These are phyloP conservation scores for Xylaria sp. DNA, from an alignment of 2,329 filamentous ascomycete genomes.

Conservation along the genomic window DNA sequence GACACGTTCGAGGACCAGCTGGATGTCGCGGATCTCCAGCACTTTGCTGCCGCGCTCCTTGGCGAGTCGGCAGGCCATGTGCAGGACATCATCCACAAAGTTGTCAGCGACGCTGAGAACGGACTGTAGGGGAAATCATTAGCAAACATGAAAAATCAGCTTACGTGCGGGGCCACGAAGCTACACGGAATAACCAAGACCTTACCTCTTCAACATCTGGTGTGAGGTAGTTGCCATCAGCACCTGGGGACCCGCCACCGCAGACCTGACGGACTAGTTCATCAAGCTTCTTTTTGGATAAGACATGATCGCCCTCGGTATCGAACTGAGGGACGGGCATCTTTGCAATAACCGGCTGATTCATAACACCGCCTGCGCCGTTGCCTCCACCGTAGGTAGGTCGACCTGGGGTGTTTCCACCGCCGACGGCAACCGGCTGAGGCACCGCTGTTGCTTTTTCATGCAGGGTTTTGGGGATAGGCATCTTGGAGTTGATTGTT, in stretches of 20 bases:
- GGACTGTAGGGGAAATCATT: conserved; percentile 58
- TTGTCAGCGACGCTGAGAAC: conserved; percentile 89
- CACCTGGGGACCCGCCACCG: conserved; percentile 74
- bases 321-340: conserved; percentile 86
- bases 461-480: conserved; percentile 79
- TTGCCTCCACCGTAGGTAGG: conserved; percentile 85
- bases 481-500: conserved; percentile 67
- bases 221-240: conserved; percentile 77
- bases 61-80: conserved; percentile 85
- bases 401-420: conserved; percentile 67
- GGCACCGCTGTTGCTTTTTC: conserved; percentile 71
- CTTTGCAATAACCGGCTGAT: conserved; percentile 82
- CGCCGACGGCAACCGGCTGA: conserved; percentile 71
- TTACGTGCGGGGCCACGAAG: not conserved
- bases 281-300: conserved; percentile 98
- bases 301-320: conserved; percentile 86
- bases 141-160: conserved; percentile 22
- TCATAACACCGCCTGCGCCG: conserved; percentile 81
- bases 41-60: conserved; percentile 91
- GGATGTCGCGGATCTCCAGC: conserved; percentile 86
- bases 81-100: conserved; percentile 91
- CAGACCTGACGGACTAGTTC: conserved; percentile 94
- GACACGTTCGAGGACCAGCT: conserved; percentile 80
- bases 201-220: conserved; percentile 95
- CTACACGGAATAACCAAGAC: conserved; percentile 1